Evolutionary conservation across 257 asterid genomes (phyloP).

Genomic region (Linaria vulgaris): DNA sequence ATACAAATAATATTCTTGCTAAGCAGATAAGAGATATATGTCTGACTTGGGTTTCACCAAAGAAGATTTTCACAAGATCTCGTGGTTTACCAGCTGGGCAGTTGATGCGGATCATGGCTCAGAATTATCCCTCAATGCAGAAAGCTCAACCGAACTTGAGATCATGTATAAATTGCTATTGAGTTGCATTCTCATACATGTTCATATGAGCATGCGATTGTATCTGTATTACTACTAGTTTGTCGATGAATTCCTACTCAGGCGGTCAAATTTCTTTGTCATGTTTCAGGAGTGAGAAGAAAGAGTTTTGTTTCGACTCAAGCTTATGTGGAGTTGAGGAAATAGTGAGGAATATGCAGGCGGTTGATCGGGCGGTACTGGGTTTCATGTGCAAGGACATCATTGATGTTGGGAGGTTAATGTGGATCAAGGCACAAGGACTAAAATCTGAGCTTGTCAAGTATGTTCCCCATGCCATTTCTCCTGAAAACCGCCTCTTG

Average conservation of each 20-base stretch:
- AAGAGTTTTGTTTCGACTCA: slow-evolving; percentile 27
- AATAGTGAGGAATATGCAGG: slow-evolving; percentile 66
- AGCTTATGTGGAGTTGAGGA: slow-evolving; percentile 51
- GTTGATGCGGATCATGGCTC: slow-evolving; percentile 87
- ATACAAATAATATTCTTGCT: neutral
- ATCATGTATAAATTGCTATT: slow-evolving; percentile 35
- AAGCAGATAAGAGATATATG: slow-evolving; percentile 69
- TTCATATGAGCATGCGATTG: too few species aligned
- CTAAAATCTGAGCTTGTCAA: slow-evolving; percentile 61
- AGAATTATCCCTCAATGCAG: slow-evolving; percentile 43
- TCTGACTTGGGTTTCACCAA: slow-evolving; percentile 59
- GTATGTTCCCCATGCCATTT: slow-evolving; percentile 65
- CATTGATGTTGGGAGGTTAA: slow-evolving; percentile 69
- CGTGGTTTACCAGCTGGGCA: slow-evolving; percentile 99
- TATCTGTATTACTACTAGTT: neutral
- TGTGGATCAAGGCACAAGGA: slow-evolving; percentile 63
- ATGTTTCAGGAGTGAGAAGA: slow-evolving; percentile 38
- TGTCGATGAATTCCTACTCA: neutral
- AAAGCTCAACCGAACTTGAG: slow-evolving; percentile 39
- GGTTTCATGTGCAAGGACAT: slow-evolving; percentile 97
- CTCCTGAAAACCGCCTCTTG: slow-evolving; percentile 87
- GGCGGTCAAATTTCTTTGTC: slow-evolving; percentile 4
- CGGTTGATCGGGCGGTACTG: slow-evolving; percentile 63
- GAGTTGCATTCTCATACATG: neutral
- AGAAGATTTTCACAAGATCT: slow-evolving; percentile 79